These are phyloP conservation scores for Acer campestre DNA, from an alignment of 345 rosid species.

Conservation along the genomic window DNA sequence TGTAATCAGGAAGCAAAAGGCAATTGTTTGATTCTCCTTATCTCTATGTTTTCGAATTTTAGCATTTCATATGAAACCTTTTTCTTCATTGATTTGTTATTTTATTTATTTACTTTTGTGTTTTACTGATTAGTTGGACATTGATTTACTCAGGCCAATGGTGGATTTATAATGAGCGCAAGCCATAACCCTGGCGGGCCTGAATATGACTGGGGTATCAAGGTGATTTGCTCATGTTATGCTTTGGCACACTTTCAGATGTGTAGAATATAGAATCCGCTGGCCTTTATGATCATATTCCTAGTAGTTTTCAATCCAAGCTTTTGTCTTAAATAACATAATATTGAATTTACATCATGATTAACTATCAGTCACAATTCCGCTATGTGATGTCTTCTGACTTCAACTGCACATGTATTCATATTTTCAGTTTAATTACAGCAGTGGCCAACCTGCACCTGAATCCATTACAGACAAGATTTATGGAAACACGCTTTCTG, in stretches of 20 bases:
- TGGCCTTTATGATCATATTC: neutral
- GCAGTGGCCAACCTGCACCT: slow-evolving; percentile 96
- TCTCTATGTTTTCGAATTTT: slow-evolving; percentile 13
- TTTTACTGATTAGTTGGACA: slow-evolving; percentile 3
- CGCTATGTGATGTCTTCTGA: slow-evolving; percentile 2
- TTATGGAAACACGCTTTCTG: slow-evolving; percentile 93
- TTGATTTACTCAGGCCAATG: slow-evolving; percentile 63
- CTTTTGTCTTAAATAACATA: neutral
- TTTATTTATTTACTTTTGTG: neutral
- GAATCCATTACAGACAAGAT: slow-evolving; percentile 93
- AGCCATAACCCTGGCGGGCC: slow-evolving; percentile 98
- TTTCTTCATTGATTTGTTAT: neutral
- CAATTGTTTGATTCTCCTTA: slow-evolving; percentile 22
- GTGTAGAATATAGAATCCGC: neutral
- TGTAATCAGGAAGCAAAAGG: slow-evolving; percentile 86
- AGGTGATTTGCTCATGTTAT: slow-evolving; percentile 50
- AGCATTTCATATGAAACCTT: neutral
- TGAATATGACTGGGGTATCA: slow-evolving; percentile 96
- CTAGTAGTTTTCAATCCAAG: neutral
- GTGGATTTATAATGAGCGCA: slow-evolving; percentile 97
- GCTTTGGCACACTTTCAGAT: slow-evolving; percentile 2
- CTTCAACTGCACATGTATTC: slow-evolving; percentile 17
- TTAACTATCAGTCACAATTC: neutral
- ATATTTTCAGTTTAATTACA: slow-evolving; percentile 72
- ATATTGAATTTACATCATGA: neutral